Conservation (phyloP, 73 alveolate species). For the Stentor roeselii region DNA sequence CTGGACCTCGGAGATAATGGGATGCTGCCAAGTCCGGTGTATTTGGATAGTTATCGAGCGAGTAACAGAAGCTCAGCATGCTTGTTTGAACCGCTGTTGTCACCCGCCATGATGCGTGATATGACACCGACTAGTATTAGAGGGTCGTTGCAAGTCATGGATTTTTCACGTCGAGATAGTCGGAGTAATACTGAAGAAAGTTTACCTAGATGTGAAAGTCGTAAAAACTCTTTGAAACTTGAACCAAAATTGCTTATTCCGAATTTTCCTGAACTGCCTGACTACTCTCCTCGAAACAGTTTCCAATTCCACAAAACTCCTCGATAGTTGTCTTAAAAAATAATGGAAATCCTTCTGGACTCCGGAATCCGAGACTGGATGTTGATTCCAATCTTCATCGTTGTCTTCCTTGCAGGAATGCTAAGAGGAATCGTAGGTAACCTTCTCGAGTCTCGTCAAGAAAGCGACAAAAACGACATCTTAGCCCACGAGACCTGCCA, state of each 20-base stretch:
- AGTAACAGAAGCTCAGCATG: neutral
- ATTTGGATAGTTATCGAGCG: neutral
- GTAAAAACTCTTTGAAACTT: neutral
- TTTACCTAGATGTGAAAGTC: neutral
- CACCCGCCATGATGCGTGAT: neutral
- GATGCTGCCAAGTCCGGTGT: neutral
- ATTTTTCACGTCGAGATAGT: neutral
- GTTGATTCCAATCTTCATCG: constrained; percentile 15
- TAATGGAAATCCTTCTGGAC: constrained; percentile 27
- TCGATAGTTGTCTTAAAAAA: too few relatives aligned
- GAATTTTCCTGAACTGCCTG: neutral
- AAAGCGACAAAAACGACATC: constrained; percentile 21
- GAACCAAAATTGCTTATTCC: neutral
- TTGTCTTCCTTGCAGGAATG: constrained; percentile 21
- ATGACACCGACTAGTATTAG: neutral
- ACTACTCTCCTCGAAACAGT: neutral
- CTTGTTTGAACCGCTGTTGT: neutral
- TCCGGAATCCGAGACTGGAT: constrained; percentile 30
- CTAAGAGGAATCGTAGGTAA: neutral
- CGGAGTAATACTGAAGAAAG: neutral
- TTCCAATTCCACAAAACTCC: neutral
- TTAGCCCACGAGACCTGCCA: neutral
- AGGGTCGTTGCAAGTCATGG: neutral
- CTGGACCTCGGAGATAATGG: neutral
- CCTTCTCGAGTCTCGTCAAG: neutral